Percentiles rank a stretch among this genome's conserved stretches.
phyloP scores from a whole-genome alignment of 176 grass and related monocot species.

The Typha latifolia region DNA sequence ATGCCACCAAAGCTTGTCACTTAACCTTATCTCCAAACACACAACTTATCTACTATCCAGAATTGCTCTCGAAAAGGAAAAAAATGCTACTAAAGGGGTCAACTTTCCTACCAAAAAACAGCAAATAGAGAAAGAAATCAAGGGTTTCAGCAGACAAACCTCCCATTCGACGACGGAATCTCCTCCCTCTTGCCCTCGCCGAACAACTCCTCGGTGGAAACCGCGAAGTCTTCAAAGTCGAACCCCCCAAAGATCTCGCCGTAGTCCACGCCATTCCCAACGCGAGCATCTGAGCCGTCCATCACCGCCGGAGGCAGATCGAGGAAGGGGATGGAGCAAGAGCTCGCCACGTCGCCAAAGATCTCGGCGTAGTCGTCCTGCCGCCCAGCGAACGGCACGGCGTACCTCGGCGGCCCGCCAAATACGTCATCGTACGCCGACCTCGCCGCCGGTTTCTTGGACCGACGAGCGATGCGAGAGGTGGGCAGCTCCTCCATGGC shows the following conservation, averaged over 20 bases:
- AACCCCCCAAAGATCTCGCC: constrained; percentile 63
- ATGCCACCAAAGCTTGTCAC: background rate
- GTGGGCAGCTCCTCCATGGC: too few relatives aligned
- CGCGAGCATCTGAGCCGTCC: background rate
- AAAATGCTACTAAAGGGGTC: background rate
- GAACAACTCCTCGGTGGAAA: constrained; percentile 66
- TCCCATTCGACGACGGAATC: constrained; percentile 29
- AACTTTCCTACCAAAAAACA: background rate
- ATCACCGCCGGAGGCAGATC: constrained; percentile 41
- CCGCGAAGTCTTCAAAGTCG: constrained; percentile 57
- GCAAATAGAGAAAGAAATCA: background rate
- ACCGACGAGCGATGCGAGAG: too few relatives aligned
- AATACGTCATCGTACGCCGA: constrained; percentile 60
- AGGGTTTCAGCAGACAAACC: constrained; percentile 1
- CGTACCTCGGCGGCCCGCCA: constrained; percentile 49
- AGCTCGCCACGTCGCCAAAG: constrained; percentile 57
- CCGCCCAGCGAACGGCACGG: constrained; percentile 22
- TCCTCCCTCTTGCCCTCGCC: constrained; percentile 29
- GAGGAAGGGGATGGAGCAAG: constrained; percentile 86
- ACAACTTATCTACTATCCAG: background rate
- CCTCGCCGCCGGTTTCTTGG: constrained; percentile 1
- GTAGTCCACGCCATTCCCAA: constrained; percentile 32
- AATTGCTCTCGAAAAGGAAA: background rate
- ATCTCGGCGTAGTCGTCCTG: constrained; percentile 67
- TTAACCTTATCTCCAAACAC: background rate